Percentiles rank a stretch among this genome's conserved stretches.
Conservation (phyloP, 2,329 filamentous ascomycete genomes). For the Fusarium cicatricum region DNA sequence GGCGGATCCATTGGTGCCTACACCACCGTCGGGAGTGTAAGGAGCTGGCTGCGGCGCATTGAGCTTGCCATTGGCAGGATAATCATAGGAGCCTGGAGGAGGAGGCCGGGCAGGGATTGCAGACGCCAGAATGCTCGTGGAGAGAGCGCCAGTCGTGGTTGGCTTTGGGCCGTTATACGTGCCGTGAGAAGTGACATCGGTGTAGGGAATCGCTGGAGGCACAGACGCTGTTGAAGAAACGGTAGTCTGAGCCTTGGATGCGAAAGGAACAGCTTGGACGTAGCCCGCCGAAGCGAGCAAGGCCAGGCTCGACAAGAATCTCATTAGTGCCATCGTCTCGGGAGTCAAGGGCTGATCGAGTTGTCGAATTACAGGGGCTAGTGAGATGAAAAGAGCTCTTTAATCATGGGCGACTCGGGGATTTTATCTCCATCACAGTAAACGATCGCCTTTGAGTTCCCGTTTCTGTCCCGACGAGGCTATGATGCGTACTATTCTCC, state of each 20-base stretch:
- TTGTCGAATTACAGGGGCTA: neutral
- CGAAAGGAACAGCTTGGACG: slow-evolving; percentile 45
- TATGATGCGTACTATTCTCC: slow-evolving; percentile 21
- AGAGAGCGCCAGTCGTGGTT: slow-evolving; percentile 75
- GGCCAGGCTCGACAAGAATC: slow-evolving; percentile 4
- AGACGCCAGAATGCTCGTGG: slow-evolving; percentile 63
- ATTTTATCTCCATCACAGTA: neutral
- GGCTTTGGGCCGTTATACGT: slow-evolving; percentile 68
- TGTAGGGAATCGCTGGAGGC: slow-evolving; percentile 48
- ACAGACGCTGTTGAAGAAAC: slow-evolving; percentile 28
- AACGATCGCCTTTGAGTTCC: no score
- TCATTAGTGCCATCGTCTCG: slow-evolving; percentile 13
- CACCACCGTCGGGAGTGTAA: slow-evolving; percentile 75
- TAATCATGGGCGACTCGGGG: neutral
- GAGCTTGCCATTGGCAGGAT: slow-evolving; percentile 75
- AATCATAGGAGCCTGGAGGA: slow-evolving; percentile 69
- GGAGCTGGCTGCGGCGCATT: slow-evolving; percentile 74
- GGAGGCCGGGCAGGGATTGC: slow-evolving; percentile 67
- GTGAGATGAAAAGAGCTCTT: neutral
- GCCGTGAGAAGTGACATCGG: slow-evolving; percentile 72
- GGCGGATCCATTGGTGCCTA: slow-evolving; percentile 79
- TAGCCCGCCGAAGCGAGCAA: slow-evolving; percentile 24
- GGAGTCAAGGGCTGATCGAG: neutral
- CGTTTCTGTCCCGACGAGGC: neutral
- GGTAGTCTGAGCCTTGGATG: slow-evolving; percentile 37